Base-by-base conservation (phyloP, 352 stramenopile genomes). In the Phytophthora macrochlamydospora region DNA sequence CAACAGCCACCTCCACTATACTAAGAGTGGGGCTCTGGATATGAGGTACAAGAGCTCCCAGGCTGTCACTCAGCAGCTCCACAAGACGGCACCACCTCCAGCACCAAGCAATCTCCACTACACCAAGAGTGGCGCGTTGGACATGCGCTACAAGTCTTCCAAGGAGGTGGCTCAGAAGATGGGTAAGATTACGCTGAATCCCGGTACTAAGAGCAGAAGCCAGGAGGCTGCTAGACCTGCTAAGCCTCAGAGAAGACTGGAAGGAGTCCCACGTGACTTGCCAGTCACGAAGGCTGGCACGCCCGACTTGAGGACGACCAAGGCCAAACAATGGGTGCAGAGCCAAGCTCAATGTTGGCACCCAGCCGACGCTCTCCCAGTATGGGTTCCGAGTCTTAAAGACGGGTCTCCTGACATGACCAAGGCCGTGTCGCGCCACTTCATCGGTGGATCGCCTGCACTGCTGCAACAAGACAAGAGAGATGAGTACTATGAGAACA, bases 351-450 rank as follows among this genome's bases (percentile, higher is more conserved):
- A 64, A 7, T 28, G 11, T 7, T 73, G 65, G 69, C 65, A 74
- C n/a, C 59, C 55, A 7, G 46, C 57, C 7, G 65, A 73, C 33
- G 12, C n/a, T 14, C 48, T 78, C 0, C 69, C 69, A 1, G 29
- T 9, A 8, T 77, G 69, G 69, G 54, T 77, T 1, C 65, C 69
- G 7, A 56, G 56, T 28, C 65, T 62, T 24, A 78, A 78, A 33
- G 69, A 78, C n/a, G 69, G 69, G 44, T 71, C 65, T 2, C 69
- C 65, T 12, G 65, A 78, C 50, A 70, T 71, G 59, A 65, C 56
- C 24, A 78, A 67, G 29, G 51, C 63, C 13, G 54, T 64, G n/a
- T 35, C 69, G 1, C 59, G 69, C 4, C 50, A 71, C 29, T 78
- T 78, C 38, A 66, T 78, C 30, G 54, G 56, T 32, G 44, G 38